Base-by-base conservation (phyloP, 2,329 filamentous ascomycete species). In the Ceratocystis diversiconidia region DNA sequence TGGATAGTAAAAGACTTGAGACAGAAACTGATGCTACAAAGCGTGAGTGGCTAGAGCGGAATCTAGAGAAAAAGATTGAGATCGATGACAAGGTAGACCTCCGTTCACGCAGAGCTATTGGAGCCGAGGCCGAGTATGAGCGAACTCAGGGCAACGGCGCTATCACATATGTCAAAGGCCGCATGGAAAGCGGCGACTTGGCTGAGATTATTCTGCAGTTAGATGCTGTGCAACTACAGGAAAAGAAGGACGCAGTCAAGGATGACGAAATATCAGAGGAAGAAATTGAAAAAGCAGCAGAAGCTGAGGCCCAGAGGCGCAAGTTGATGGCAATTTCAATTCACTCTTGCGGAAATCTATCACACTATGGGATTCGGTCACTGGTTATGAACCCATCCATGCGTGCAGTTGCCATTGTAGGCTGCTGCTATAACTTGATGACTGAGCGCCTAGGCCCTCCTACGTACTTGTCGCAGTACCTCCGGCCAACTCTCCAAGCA, bases 401-500 rank as follows among this genome's bases (percentile, higher is more conserved):
- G 65, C 84, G 85, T 41, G 90, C 91, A n/a, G 87, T 97, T 25
- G 92, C 92, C 66, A 92, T 99, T 73, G 90, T 99, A 68, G 94
- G 94, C 60, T 99, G 94, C 78, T 99, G 94, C 79, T 97, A 99
- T 80, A 99, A 99, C 71, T 84, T 97, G 5, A 78, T 97, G 70
- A 96, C 92, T 0, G 94, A 97, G 75, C 85, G 89, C 66, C 82
- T 96, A 12, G 89, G 90, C 0, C 89, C 91, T 1, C 88, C 90
- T 19, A 91, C 90, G 0, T 92, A 89, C 78, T 96, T 96, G 74
- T 81, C 90, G 22, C 87, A 90, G 1, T 83, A 85, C 61, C 81
- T 92, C 44, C 86, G 91, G 7, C 87, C 89, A 2, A 85, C 79
- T 63, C 71, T 87, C 73, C 77, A 90, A 68, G 79, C 84, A 5